Evolutionary conservation across 208 protist genomes (phyloP), one percentile per base, ranked within the genome.

Genomic region (Leishmania braziliensis): DNA sequence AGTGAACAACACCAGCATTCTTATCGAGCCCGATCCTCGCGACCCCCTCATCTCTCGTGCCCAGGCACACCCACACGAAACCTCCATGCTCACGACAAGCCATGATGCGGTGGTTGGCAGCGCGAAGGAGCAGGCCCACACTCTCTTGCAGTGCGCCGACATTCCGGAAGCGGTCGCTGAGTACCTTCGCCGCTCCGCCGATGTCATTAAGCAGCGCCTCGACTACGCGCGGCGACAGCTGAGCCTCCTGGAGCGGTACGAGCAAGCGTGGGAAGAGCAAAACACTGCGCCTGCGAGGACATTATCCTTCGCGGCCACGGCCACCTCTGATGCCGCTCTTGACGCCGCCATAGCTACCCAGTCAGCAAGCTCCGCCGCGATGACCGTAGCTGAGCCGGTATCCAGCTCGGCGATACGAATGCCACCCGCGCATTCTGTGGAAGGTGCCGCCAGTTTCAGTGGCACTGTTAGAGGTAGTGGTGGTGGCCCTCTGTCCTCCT

Each of bases 161-260:
- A 86, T 90, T 48, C 68, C 86, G 8, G 53, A 60, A 3, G 83
- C 50, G 2, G 83, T 84, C 10, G 84, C 65, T 33, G 71, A 58
- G n/a, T 90, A 83, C 65, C 84, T 90, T 29, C 63, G 65, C 12
- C 86, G 86, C 73, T 79, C 50, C 60, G 79, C 80, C 2, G 23
- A 56, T 0, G 63, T 39, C 68, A 87, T 90, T 39, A 66, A 50
- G 5, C 60, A 58, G 23, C 83, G 86, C 16, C 80, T 90, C n/a
- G 79, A 69, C 65, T 79, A 86, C 80, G 60, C 83, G 16, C 68
- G 60, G 20, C 53, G 48, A 39, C 75, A 80, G 68, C 74, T 70
- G 48, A 54, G 8, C 8, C 63, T 50, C n/a, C 33, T 89, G 26
- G 63, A 66, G 14, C 77, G 66, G 6, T 85, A 75, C 29, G 82